phyloP scores from a whole-genome alignment of 2,329 filamentous ascomycete species.

The Lachnellula cervina region DNA sequence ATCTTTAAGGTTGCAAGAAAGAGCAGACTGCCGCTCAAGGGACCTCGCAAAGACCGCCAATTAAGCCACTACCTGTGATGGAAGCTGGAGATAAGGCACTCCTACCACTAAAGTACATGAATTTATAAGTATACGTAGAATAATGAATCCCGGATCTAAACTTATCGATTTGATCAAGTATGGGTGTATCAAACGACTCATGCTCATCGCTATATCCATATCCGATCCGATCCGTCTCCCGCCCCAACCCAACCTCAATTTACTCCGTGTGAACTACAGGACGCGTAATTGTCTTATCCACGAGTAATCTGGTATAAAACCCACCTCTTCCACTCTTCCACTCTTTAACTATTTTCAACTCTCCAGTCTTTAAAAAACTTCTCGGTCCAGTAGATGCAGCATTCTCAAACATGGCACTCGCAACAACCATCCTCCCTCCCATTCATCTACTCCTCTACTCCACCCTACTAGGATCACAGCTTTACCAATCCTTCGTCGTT shows the following conservation, averaged over 20 bases:
- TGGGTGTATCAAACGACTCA: neutral
- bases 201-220: neutral
- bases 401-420: neutral
- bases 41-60: no score
- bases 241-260: neutral
- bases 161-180: no score
- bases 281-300: neutral
- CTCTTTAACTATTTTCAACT: no score
- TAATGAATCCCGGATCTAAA: no score
- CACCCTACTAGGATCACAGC: conserved; percentile 2
- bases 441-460: conserved; percentile 3
- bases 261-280: neutral
- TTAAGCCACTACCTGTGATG: no score
- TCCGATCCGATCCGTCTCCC: neutral
- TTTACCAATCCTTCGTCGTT: conserved; percentile 35
- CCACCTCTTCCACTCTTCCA: neutral
- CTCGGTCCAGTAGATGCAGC: neutral
- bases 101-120: no score
- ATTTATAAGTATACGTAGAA: no score
- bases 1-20: no score
- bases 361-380: neutral
- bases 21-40: no score
- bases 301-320: no score
- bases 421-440: neutral
- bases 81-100: no score